Conservation (phyloP, 1,284 basidiomycete genomes). For the Cryptococcus floricola region DNA sequence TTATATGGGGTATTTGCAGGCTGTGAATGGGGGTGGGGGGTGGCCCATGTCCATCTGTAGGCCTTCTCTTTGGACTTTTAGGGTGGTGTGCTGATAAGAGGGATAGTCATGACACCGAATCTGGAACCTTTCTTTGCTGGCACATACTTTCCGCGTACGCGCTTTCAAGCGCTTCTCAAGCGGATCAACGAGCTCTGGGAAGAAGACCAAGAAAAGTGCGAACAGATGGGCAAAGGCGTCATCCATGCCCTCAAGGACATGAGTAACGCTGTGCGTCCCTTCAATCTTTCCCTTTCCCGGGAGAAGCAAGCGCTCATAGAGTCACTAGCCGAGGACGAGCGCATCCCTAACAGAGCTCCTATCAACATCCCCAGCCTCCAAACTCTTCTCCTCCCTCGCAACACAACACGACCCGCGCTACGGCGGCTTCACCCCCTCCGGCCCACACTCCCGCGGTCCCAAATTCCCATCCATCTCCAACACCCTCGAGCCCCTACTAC, state of each 20-base stretch:
- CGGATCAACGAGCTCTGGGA: slow-evolving; percentile 36
- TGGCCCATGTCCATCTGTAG: background rate
- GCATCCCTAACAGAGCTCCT: slow-evolving; percentile 10
- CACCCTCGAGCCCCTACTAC: slow-evolving; percentile 33
- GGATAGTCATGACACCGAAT: slow-evolving; percentile 49
- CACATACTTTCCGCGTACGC: slow-evolving; percentile 49
- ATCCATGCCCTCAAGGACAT: slow-evolving; percentile 30
- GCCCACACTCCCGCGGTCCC: slow-evolving; percentile 32
- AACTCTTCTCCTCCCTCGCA: slow-evolving; percentile 26
- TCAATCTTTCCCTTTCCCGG: background rate
- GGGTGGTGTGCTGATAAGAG: background rate
- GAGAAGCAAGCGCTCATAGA: background rate
- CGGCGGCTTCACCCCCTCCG: slow-evolving; percentile 49
- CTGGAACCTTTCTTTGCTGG: slow-evolving; percentile 53
- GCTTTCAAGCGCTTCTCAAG: slow-evolving; percentile 30
- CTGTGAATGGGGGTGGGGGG: background rate
- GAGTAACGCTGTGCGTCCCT: slow-evolving; percentile 6
- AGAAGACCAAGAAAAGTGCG: slow-evolving; percentile 28
- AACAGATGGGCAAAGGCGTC: slow-evolving; percentile 26
- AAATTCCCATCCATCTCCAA: slow-evolving; percentile 48
- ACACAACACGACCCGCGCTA: slow-evolving; percentile 37
- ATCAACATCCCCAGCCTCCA: slow-evolving; percentile 13
- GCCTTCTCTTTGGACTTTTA: background rate
- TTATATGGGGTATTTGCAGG: slow-evolving; percentile 54
- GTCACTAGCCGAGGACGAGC: background rate